phyloP scores from a whole-genome alignment of 768 basidiomycete genomes.

The Suillus clintonianus region DNA sequence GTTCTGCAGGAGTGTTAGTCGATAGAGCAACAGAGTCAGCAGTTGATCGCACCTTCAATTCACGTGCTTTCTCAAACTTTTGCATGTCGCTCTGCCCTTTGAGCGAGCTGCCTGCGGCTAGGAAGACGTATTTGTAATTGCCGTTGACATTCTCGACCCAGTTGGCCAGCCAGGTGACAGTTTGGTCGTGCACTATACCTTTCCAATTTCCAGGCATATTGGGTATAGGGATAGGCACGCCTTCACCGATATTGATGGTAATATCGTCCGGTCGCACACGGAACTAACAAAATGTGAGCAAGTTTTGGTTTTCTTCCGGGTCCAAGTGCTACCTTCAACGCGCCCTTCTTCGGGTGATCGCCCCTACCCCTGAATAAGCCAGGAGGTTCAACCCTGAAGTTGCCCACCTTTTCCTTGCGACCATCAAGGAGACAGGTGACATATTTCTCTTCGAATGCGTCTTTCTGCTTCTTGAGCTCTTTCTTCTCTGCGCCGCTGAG shows the following conservation, averaged over 20 bases:
- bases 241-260: constrained; percentile 88
- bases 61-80: constrained; percentile 98
- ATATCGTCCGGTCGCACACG: constrained; percentile 95
- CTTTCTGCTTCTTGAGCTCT: constrained; percentile 81
- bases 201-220: constrained; percentile 95
- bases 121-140: constrained; percentile 95
- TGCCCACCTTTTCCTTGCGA: constrained; percentile 96
- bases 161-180: constrained; percentile 97
- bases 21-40: neutral
- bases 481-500: constrained; percentile 89
- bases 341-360: constrained; percentile 97
- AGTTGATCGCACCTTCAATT: constrained; percentile 71
- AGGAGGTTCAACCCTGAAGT: constrained; percentile 97
- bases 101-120: constrained; percentile 95
- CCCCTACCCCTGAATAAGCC: constrained; percentile 98
- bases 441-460: constrained; percentile 83
- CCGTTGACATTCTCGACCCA: constrained; percentile 99
- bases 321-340: constrained; percentile 67
- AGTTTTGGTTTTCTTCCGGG: constrained; percentile 3
- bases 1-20: constrained; percentile 48
- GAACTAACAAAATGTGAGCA: constrained; percentile 45
- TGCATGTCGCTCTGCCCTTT: constrained; percentile 98
- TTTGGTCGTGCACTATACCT: constrained; percentile 84
- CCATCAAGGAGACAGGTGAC: constrained; percentile 89
- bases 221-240: constrained; percentile 74